Evolutionary conservation across 768 basidiomycete genomes (phyloP), one percentile per base, ranked within the genome.

Genomic region (Naematelia aurantialba): DNA sequence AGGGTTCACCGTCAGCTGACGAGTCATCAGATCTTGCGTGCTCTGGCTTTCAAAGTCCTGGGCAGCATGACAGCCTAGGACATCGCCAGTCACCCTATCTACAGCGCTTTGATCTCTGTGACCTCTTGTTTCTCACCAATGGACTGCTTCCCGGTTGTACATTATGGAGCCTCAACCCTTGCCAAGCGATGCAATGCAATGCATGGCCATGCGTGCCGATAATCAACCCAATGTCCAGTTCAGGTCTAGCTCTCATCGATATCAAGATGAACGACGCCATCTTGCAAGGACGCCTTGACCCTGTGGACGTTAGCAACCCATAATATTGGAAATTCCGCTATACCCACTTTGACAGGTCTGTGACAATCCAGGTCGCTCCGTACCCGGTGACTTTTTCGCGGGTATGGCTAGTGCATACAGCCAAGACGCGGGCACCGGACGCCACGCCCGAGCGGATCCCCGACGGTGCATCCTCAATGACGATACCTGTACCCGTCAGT

Each of bases 391-490:
- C 80, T 30, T 74, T 73, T 44, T 83, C 81, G 17, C 84, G 79
- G 24, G 82, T 69, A 55, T 91, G 88, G 4, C 87, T 88, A 29
- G 92, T 93, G 72, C 88, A 89, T 1, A 92, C 88, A 0, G 87
- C 92, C 13, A 94, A 81, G 0, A 87, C 88, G 48, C 76, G 81
- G 50, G 87, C 82, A 11, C 89, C 89, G 17, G 89, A 87, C 5
- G 87, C 85, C 48, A 82, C 83, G 21, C 90, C 90, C 14, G 88
- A 82, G 60, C 79, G 80, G 63, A 92, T 78, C 2, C 92, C 92
- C 13, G 89, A 86, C 3, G 90, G 87, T 1, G 92, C 91, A 69
- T 96, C 92, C 51, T 73, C 71, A 2, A 96, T 81, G 5, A 94
- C 91, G 59, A 94, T 80, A 68, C 88, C 88, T 89, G 22, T 24